Evolutionary conservation across 2,329 filamentous ascomycete species (phyloP).

Genomic region (Paracoccidioides brasiliensis): DNA sequence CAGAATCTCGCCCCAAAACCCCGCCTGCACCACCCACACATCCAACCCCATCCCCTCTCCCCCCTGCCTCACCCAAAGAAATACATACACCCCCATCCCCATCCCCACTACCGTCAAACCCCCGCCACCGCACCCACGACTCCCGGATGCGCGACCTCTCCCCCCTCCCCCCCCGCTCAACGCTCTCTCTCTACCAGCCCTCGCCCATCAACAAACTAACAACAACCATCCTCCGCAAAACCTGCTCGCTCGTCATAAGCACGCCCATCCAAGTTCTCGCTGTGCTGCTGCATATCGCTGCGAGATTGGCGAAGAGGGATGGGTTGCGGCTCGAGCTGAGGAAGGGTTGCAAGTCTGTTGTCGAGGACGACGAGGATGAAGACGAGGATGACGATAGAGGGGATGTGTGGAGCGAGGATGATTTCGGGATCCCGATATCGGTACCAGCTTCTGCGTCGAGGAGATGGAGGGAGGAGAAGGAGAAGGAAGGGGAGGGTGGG

Average conservation of each 20-base stretch:
- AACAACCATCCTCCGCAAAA: slow-evolving; percentile 59
- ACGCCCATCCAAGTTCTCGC: slow-evolving; percentile 68
- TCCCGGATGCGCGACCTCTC: slow-evolving; percentile 45
- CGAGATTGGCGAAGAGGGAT: slow-evolving; percentile 17
- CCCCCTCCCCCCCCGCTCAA: slow-evolving; percentile 54
- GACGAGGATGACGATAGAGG: too few relatives aligned
- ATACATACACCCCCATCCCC: slow-evolving; percentile 21
- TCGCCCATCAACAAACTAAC: slow-evolving; percentile 41
- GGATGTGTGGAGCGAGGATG: slow-evolving; percentile 41
- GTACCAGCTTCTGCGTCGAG: slow-evolving; percentile 9
- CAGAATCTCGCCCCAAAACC: too few relatives aligned
- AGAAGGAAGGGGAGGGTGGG: too few relatives aligned
- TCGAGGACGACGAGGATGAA: too few relatives aligned
- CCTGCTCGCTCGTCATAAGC: slow-evolving; percentile 60
- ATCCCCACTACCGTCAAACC: slow-evolving; percentile 5
- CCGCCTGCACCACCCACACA: neutral
- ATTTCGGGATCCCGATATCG: slow-evolving; percentile 40
- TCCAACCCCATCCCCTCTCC: neutral
- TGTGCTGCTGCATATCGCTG: slow-evolving; percentile 70
- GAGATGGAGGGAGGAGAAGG: too few relatives aligned
- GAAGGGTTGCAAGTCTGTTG: too few relatives aligned
- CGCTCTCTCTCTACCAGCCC: slow-evolving; percentile 38
- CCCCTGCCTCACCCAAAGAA: neutral
- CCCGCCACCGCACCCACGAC: slow-evolving; percentile 19
- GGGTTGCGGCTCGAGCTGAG: too few relatives aligned